These are phyloP conservation scores for Mixia osmundae DNA, from an alignment of 1,284 basidiomycete genomes.

Conservation along the genomic window DNA sequence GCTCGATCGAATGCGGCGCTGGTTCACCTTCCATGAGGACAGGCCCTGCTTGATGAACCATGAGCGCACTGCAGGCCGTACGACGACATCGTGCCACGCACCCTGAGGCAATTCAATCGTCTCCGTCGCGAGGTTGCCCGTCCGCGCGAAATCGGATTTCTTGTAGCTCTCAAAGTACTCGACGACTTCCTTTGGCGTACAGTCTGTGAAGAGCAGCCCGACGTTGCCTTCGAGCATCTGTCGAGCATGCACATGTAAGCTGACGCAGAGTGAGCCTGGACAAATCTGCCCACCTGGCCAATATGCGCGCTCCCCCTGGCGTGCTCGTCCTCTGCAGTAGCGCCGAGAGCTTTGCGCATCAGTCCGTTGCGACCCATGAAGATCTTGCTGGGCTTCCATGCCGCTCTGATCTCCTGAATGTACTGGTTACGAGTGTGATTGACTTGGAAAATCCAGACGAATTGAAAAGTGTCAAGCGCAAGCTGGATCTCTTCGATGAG, in stretches of 20 bases:
- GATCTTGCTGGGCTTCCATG: conserved; percentile 76
- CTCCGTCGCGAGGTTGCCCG: conserved; percentile 53
- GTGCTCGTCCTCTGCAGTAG: conserved; percentile 66
- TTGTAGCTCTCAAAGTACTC: conserved; percentile 88
- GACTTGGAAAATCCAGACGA: conserved; percentile 85
- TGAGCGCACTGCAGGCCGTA: not conserved
- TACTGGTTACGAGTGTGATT: conserved; percentile 87
- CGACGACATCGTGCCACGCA: conserved; percentile 13
- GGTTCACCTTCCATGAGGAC: conserved; percentile 33
- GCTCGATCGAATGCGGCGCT: conserved; percentile 90
- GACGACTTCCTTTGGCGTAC: conserved; percentile 59
- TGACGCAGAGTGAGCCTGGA: not conserved
- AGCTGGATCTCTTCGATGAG: conserved; percentile 52
- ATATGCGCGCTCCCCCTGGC: conserved; percentile 54
- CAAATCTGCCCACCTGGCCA: conserved; percentile 36
- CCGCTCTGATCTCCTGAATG: conserved; percentile 71
- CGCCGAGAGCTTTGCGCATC: conserved; percentile 88
- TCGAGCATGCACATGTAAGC: not conserved
- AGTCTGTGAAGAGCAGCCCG: conserved; percentile 76
- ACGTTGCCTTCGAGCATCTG: conserved; percentile 83
- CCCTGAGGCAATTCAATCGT: conserved; percentile 50
- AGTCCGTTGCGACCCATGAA: conserved; percentile 83
- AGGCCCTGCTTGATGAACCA: conserved; percentile 20
- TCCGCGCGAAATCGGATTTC: conserved; percentile 74
- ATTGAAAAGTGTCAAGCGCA: conserved; percentile 58